Base-by-base conservation (phyloP, 2,329 filamentous ascomycete genomes). In the Aspergillus sp. region DNA sequence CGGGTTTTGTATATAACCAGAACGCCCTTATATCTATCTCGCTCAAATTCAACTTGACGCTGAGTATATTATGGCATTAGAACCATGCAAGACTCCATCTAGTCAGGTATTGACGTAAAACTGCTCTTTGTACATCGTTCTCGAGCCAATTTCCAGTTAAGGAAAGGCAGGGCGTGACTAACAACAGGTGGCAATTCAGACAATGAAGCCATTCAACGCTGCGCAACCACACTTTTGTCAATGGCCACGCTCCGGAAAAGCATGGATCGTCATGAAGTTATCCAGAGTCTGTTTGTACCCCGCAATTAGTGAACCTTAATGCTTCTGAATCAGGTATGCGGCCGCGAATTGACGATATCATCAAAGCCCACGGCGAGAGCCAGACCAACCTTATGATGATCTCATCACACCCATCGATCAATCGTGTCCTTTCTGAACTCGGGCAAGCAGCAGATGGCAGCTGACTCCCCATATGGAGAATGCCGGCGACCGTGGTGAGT, bases 401-500 rank as follows among this genome's bases (percentile, higher is more conserved):
- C 54, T 56, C 54, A 56, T 48, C 13, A 4, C 19, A 7, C 9
- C 28, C 59, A 57, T 55, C 43, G 45, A 48, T 34, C 57, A 59
- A 59, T 59, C 57, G 48, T 41, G 28, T 23, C 31, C 17, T 3
- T 30, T 22, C 30, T 38, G 17, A 19, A 15, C 4, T 28, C 41
- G 15, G 22, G 57, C 25, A 48, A 28, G 25, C 8, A 54, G 25
- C 7, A n/a, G 19, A 28, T n/a, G 48, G 47, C 54, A 23, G 25
- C 19, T 46, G 41, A 46, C 8, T 25, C 25, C 22, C 31, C 19
- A 7, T n/a, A 15, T 19, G 48, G 43, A 49, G 56, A 25, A 41
- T 43, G 15, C 19, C 11, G 22, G 31, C 38, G 2, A 9, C 17
- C 9, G 49, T 66, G 66, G 56, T 66, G 54, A 67, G 64, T 70